These are phyloP conservation scores for Fonsecaea pedrosoi DNA, from an alignment of 2,329 filamentous ascomycete species.

Conservation along the genomic window DNA sequence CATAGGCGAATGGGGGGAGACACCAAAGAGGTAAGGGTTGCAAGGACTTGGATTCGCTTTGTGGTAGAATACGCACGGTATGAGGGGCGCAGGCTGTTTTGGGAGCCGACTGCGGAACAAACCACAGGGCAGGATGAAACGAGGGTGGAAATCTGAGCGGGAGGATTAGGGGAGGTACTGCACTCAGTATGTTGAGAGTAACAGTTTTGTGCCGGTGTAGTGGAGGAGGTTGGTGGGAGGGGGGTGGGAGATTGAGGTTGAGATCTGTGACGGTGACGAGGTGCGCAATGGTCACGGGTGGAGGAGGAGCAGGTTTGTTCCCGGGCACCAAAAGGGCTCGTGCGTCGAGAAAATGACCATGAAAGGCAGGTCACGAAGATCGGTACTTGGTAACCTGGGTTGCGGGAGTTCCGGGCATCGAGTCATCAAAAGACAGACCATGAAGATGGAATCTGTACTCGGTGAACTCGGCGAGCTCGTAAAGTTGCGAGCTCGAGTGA, in stretches of 20 bases:
- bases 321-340: not conserved
- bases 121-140: conserved; percentile 2
- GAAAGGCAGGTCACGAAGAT: not conserved
- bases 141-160: conserved; percentile 19
- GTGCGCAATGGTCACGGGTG: not conserved
- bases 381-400: not conserved
- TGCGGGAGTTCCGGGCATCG: not conserved
- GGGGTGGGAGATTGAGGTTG: not conserved
- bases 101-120: conserved; percentile 3
- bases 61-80: not conserved
- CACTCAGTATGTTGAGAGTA: not conserved
- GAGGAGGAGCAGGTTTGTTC: not conserved
- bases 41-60: conserved; percentile 15
- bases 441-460: too few species aligned
- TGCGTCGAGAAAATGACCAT: not conserved
- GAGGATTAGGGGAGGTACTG: conserved; percentile 2
- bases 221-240: not conserved
- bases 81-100: not conserved
- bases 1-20: conserved; percentile 16
- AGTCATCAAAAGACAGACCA: not conserved
- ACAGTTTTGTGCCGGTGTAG: not conserved
- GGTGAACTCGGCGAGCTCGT: not conserved
- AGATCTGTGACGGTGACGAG: not conserved
- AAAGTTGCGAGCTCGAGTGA: not conserved
- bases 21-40: conserved; percentile 13